These are phyloP conservation scores for Trichophyton simii DNA, from an alignment of 2,329 filamentous ascomycete genomes.

Conservation along the genomic window DNA sequence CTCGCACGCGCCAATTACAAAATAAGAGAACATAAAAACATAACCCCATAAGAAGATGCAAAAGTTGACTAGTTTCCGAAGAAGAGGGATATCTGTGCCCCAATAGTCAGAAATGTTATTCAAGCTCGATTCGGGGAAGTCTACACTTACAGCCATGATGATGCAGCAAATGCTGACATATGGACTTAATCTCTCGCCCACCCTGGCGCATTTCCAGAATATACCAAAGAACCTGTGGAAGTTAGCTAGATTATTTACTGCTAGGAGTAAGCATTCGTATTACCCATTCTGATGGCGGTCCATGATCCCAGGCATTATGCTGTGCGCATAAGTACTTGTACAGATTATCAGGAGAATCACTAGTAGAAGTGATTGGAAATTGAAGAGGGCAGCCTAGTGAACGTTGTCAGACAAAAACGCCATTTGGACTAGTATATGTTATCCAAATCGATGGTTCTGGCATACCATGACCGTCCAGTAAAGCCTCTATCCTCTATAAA, in stretches of 20 bases:
- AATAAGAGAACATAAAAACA: neutral
- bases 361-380: slow-evolving; percentile 92
- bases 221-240: slow-evolving; percentile 57
- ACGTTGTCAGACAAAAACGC: neutral
- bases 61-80: slow-evolving; percentile 12
- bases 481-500: neutral
- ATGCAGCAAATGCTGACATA: slow-evolving; percentile 92
- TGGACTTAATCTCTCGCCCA: slow-evolving; percentile 85
- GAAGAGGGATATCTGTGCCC: slow-evolving; percentile 13
- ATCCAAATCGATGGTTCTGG: too few relatives aligned
- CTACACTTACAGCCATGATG: slow-evolving; percentile 67
- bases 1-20: neutral
- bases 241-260: neutral
- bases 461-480: neutral
- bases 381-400: slow-evolving; percentile 82
- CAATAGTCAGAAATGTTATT: neutral
- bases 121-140: neutral
- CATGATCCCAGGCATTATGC: slow-evolving; percentile 76
- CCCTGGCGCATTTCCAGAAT: slow-evolving; percentile 90
- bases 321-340: slow-evolving; percentile 87
- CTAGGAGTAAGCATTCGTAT: slow-evolving; percentile 15
- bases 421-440: too few relatives aligned
- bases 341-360: slow-evolving; percentile 92
- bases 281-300: slow-evolving; percentile 89
- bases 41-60: neutral